These are phyloP conservation scores for Xylaria castorea DNA, from an alignment of 495 filamentous ascomycete genomes.

Conservation along the genomic window DNA sequence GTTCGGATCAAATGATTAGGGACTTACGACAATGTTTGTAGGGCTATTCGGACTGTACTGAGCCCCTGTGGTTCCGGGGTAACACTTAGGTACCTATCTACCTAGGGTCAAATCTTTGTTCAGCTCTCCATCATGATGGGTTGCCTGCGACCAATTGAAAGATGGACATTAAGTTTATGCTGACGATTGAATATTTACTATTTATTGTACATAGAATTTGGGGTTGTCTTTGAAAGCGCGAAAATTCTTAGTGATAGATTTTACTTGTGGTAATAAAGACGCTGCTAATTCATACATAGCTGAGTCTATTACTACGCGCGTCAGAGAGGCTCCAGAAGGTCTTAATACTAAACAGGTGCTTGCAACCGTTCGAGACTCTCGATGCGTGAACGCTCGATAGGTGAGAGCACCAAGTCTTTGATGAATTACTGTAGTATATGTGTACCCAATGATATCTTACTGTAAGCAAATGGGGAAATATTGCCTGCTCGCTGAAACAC, in stretches of 20 bases:
- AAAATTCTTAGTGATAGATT: not conserved
- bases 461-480: not conserved
- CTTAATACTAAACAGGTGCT: not conserved
- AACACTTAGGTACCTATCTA: not conserved
- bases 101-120: not conserved
- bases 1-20: constrained; percentile 19
- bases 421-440: not conserved
- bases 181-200: not conserved
- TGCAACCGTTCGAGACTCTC: not conserved
- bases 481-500: not conserved
- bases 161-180: not conserved
- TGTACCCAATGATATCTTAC: not conserved
- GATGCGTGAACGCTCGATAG: not conserved
- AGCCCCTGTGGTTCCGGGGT: not conserved
- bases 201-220: not conserved
- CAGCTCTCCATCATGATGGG: not conserved
- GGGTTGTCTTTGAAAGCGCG: not conserved
- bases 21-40: constrained; percentile 7
- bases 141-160: not conserved
- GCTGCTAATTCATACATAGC: not conserved
- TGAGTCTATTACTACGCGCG: not conserved
- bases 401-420: not conserved
- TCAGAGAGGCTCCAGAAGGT: not conserved
- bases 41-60: constrained; percentile 4
- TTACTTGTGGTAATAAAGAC: not conserved